Base-by-base conservation (phyloP, 1,284 basidiomycete species). In the Leccinum cinnamomeum region DNA sequence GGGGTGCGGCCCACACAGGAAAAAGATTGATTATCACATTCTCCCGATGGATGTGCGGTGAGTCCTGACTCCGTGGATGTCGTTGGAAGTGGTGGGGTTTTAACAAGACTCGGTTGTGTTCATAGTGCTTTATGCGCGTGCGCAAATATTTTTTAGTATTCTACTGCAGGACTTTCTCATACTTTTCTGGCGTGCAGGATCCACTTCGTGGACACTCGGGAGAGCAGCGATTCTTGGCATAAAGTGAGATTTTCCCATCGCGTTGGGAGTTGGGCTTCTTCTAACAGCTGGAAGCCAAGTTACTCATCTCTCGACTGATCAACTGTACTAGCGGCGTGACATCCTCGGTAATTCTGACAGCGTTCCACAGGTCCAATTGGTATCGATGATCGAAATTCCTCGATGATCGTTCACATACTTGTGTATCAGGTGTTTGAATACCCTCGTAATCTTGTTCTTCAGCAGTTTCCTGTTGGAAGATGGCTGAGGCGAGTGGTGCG, bases 31-130 rank as follows among this genome's bases (percentile, higher is more conserved):
- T 72, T 72, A 69, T 64, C 81, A 87, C 69, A 78, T 90, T 44
- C 75, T 90, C 63, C 87, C 88, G 39, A 78, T 90, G 69, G 69
- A 89, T 89, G 88, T 89, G 86, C 67, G 68, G 89, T 89, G 88
- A 89, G 86, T 67, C 79, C 87, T 89, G 71, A 70, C 35, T 37
- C 2, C 35, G 86, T 35, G 33, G 33, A 35, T 84, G 35, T 37
- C 6, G 35, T 37, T 37, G 6, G 11, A 44, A 10, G 39, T n/a
- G 48, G 33, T 70, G 18, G 57, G 16, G 53, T 48, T 25, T 50
- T 25, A 7, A 20, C 23, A 6, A 59, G 16, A 11, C 28, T 28
- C n/a, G 5, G 20, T 2, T 18, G 16, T n/a, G 16, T 11, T 39
- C 53, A 11, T 62, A 87, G 85, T 78, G 51, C 79, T 88, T 56